Evolutionary conservation across 352 stramenopile species (phyloP).

Genomic region (Blastocystis sp.): DNA sequence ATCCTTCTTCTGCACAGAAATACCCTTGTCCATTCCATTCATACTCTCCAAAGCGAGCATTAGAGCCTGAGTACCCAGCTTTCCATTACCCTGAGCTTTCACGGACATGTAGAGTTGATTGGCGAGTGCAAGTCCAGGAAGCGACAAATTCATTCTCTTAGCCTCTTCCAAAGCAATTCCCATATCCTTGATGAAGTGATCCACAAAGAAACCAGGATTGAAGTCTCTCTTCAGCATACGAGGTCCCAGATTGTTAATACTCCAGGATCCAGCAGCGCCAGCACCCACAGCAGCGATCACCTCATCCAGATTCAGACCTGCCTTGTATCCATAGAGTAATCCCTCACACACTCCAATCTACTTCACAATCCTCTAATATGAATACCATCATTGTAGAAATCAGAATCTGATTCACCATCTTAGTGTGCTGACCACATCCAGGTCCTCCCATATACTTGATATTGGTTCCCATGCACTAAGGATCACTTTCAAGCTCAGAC

Average conservation of each 20-base stretch:
- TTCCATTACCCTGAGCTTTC: slow-evolving; percentile 74
- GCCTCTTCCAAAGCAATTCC: slow-evolving; percentile 79
- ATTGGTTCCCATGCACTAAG: slow-evolving; percentile 73
- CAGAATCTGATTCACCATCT: slow-evolving; percentile 80
- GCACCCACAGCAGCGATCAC: slow-evolving; percentile 76
- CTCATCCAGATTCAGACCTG: slow-evolving; percentile 78
- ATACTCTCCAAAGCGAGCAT: slow-evolving; percentile 78
- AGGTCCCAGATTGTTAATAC: slow-evolving; percentile 79
- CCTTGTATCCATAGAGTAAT: slow-evolving; percentile 78
- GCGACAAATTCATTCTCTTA: slow-evolving; percentile 75
- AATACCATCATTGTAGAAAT: slow-evolving; percentile 65
- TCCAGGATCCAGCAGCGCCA: slow-evolving; percentile 78
- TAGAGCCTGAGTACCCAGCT: slow-evolving; percentile 75
- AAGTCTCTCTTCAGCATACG: slow-evolving; percentile 79
- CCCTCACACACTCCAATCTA: slow-evolving; percentile 78
- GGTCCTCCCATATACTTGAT: slow-evolving; percentile 77
- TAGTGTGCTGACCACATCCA: slow-evolving; percentile 77
- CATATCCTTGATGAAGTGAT: slow-evolving; percentile 83
- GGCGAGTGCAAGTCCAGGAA: slow-evolving; percentile 75
- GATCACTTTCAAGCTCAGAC: not conserved
- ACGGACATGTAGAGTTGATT: slow-evolving; percentile 78
- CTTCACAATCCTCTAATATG: slow-evolving; percentile 66
- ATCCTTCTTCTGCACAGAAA: slow-evolving; percentile 40
- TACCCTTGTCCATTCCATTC: slow-evolving; percentile 69
- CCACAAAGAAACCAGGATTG: slow-evolving; percentile 80